phyloP scores from a whole-genome alignment of 805 yeast species.

The Metschnikowia similis region DNA sequence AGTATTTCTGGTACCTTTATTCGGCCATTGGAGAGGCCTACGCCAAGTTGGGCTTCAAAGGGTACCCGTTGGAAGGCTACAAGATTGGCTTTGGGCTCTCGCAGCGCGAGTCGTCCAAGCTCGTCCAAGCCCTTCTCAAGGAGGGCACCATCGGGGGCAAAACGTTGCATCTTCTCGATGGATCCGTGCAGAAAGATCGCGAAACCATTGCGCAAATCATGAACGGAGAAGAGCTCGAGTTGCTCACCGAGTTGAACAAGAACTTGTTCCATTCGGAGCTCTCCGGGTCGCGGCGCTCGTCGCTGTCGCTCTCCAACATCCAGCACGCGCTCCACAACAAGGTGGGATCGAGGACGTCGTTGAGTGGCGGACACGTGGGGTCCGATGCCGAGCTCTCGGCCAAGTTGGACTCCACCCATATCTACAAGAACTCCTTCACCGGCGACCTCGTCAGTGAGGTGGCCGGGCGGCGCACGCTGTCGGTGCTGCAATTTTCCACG shows the following conservation, averaged over 20 bases:
- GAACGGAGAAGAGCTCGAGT: constrained; percentile 32
- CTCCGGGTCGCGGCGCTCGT: constrained; percentile 26
- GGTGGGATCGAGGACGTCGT: constrained; percentile 16
- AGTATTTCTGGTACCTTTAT: constrained; percentile 49
- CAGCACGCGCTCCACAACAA: background rate
- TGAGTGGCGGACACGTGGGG: background rate
- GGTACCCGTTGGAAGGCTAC: constrained; percentile 33
- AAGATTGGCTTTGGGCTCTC: constrained; percentile 23
- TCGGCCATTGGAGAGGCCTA: constrained; percentile 74
- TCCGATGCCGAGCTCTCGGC: background rate
- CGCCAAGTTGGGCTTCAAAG: constrained; percentile 53
- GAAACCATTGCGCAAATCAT: constrained; percentile 28
- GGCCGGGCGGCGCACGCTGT: constrained; percentile 18
- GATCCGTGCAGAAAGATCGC: constrained; percentile 22
- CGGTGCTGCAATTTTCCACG: constrained; percentile 20
- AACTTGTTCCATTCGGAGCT: constrained; percentile 31
- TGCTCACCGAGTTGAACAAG: constrained; percentile 35
- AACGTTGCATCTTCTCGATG: constrained; percentile 24
- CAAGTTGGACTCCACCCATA: background rate
- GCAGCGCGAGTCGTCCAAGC: constrained; percentile 14
- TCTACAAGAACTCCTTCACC: background rate
- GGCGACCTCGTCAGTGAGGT: background rate
- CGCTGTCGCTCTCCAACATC: constrained; percentile 32
- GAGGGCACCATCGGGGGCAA: constrained; percentile 22
- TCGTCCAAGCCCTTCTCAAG: constrained; percentile 22